Conservation (phyloP, 306 rosid genomes). For the Vachellia collinsii region DNA sequence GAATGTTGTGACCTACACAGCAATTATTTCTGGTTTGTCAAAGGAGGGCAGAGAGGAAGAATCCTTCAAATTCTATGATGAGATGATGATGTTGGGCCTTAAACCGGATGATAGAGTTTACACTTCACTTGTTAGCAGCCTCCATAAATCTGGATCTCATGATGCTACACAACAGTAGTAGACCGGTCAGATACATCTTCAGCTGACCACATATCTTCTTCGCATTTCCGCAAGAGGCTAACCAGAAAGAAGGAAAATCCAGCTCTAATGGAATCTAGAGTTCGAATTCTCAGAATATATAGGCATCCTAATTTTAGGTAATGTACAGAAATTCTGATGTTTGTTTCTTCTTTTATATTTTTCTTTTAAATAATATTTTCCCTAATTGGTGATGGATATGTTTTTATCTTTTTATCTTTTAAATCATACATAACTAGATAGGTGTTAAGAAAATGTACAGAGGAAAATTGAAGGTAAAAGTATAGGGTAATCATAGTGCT, state of each 20-base stretch:
- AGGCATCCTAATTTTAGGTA: slow-evolving; percentile 17
- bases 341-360: not conserved
- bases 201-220: slow-evolving; percentile 15
- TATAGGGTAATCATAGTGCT: not conserved
- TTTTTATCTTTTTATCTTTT: not conserved
- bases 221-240: slow-evolving; percentile 20
- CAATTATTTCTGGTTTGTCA: slow-evolving; percentile 78
- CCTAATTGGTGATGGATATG: not conserved
- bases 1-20: slow-evolving; percentile 62
- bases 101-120: slow-evolving; percentile 79
- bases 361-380: not conserved
- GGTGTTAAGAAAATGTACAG: not conserved
- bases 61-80: slow-evolving; percentile 74
- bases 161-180: slow-evolving; percentile 20
- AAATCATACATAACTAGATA: not conserved
- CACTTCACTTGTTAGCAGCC: slow-evolving; percentile 67
- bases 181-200: slow-evolving; percentile 1
- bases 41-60: slow-evolving; percentile 79
- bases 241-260: slow-evolving; percentile 7
- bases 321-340: not conserved
- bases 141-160: slow-evolving; percentile 45
- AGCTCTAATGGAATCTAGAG: slow-evolving; percentile 27
- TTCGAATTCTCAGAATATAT: not conserved
- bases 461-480: not conserved
- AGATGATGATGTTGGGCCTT: slow-evolving; percentile 66